phyloP scores from a whole-genome alignment of 2,329 filamentous ascomycete genomes.

The Penicillium sclerotiorum region DNA sequence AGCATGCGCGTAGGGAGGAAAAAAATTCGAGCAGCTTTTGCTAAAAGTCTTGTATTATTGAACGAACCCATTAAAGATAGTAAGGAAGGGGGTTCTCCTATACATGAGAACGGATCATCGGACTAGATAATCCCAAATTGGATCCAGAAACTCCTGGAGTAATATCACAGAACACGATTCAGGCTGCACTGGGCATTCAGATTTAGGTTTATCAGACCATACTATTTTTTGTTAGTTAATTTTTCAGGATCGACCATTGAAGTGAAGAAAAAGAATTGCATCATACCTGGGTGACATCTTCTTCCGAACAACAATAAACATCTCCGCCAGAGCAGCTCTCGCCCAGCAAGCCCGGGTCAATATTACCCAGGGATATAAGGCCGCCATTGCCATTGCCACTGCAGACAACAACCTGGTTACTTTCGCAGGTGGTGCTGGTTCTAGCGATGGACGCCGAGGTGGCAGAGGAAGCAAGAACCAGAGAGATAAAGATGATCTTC shows the following conservation, averaged over 20 bases:
- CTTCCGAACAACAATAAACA: neutral
- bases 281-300: neutral
- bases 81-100: too few relatives aligned
- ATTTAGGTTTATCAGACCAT: slow-evolving; percentile 1
- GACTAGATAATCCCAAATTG: too few relatives aligned
- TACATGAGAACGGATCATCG: too few relatives aligned
- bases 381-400: slow-evolving; percentile 1
- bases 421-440: neutral
- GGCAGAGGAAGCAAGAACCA: too few relatives aligned
- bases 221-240: neutral
- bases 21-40: too few relatives aligned
- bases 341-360: neutral
- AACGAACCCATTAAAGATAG: too few relatives aligned
- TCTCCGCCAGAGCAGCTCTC: slow-evolving; percentile 2
- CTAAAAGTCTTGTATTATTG: too few relatives aligned
- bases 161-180: slow-evolving; percentile 1
- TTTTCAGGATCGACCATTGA: too few relatives aligned
- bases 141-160: neutral
- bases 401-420: slow-evolving; percentile 4
- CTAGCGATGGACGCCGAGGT: too few relatives aligned
- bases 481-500: too few relatives aligned
- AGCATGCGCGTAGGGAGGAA: too few relatives aligned
- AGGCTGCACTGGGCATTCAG: neutral
- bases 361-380: neutral
- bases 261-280: neutral